phyloP scores from a whole-genome alignment of 805 yeast genomes.

The Spathaspora passalidarum region DNA sequence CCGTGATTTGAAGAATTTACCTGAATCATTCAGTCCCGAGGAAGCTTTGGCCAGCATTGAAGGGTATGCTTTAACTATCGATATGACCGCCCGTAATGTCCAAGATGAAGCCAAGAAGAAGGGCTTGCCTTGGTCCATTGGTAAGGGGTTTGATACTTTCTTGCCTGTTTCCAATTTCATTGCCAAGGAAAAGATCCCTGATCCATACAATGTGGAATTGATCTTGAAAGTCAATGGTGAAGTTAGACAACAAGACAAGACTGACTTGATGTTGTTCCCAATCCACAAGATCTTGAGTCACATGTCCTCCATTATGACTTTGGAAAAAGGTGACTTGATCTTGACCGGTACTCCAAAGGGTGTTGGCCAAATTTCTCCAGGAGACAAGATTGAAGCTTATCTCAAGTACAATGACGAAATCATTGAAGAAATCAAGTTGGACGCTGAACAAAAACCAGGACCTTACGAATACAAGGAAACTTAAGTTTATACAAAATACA shows the following conservation, averaged over 20 bases:
- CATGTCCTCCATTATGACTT: slow-evolving; percentile 86
- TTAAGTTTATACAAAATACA: slow-evolving; percentile 10
- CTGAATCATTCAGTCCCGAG: slow-evolving; percentile 53
- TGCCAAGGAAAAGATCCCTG: slow-evolving; percentile 60
- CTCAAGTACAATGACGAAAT: slow-evolving; percentile 54
- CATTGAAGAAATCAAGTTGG: slow-evolving; percentile 52
- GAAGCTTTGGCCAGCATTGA: slow-evolving; percentile 77
- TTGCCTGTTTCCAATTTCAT: slow-evolving; percentile 80
- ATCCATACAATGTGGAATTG: slow-evolving; percentile 69
- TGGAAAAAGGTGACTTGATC: slow-evolving; percentile 86
- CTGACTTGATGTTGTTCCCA: slow-evolving; percentile 84
- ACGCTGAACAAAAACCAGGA: slow-evolving; percentile 51
- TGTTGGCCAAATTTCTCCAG: slow-evolving; percentile 80
- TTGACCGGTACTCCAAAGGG: slow-evolving; percentile 98
- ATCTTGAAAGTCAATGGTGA: slow-evolving; percentile 68
- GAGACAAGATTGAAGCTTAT: slow-evolving; percentile 71
- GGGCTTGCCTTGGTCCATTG: slow-evolving; percentile 96
- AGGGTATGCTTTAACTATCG: slow-evolving; percentile 88
- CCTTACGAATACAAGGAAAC: slow-evolving; percentile 38
- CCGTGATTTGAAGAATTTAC: slow-evolving; percentile 57
- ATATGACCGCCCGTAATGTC: slow-evolving; percentile 92
- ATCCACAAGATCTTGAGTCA: slow-evolving; percentile 76
- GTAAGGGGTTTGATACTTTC: slow-evolving; percentile 96
- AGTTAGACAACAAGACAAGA: slow-evolving; percentile 67
- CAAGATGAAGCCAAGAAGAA: slow-evolving; percentile 92